Evolutionary conservation across 768 basidiomycete genomes (phyloP), one percentile per base, ranked within the genome.

Genomic region (Suillus lakei): DNA sequence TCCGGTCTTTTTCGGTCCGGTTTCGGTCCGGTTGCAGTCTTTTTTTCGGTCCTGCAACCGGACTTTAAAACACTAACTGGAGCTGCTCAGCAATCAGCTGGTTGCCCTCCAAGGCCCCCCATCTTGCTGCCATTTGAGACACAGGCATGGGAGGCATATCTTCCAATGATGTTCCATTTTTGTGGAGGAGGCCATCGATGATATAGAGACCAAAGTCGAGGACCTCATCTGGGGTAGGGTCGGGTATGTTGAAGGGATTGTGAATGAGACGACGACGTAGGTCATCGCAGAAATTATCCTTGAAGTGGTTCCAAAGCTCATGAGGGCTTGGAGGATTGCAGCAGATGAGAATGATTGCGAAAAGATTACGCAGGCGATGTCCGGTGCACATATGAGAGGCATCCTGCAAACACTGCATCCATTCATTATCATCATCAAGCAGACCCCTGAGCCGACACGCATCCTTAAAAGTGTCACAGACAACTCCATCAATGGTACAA

Each of bases 361-460:
- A 86, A 0, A 85, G 74, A 5, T 67, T 56, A 0, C 77, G 70
- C 0, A 85, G 70, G 6, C 71, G 71, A 10, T 8, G 10, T 1
- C 83, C 83, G 26, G 76, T 81, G 34, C 76, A 72, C 69, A 85
- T 82, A 0, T 61, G 36, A 18, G 71, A 64, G 44, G 81, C 83
- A 16, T 87, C 83, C 21, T 70, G 8, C 0, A 87, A 64, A 68
- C 84, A 85, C 7, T 66, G 65, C 0, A 70, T 21, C 81, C 82
- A 86, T 68, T 87, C 84, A n/a, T 68, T 69, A 69, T 87, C 80
- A 77, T 84, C 79, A 26, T 83, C 76, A 5, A 86, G 72, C 0
- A 86, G 76, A 1, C 82, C 83, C 7, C 61, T 56, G 26, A 77
- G 76, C 18, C 73, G n/a, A 62, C 84, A 86, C 3, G 83, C 83